Evolutionary conservation across 176 grass and related monocot genomes (phyloP).

Genomic region (Leersia perrieri): DNA sequence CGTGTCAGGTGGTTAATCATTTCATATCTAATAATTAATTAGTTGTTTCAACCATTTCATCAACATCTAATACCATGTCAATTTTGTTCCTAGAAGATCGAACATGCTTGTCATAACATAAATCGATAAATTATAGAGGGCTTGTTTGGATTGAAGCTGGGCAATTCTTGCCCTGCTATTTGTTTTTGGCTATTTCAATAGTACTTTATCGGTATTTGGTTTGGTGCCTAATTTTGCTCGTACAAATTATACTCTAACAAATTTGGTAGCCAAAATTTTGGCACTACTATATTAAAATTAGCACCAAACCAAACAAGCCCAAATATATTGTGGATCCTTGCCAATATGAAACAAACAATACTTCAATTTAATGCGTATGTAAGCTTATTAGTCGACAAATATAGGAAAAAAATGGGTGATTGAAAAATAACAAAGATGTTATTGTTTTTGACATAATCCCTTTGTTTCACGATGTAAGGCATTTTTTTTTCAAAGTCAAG

Average conservation of each 20-base stretch:
- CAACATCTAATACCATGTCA: not conserved
- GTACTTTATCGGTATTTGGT: too few relatives aligned
- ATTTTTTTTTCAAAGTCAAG: too few relatives aligned
- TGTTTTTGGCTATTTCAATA: too few relatives aligned
- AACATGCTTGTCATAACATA: not conserved
- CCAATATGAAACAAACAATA: not conserved
- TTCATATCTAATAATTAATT: not conserved
- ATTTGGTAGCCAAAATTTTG: too few relatives aligned
- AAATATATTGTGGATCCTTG: not conserved
- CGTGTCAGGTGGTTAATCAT: not conserved
- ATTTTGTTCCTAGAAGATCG: not conserved
- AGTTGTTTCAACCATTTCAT: not conserved
- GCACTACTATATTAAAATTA: too few relatives aligned
- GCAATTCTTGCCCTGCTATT: too few relatives aligned
- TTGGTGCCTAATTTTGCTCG: too few relatives aligned
- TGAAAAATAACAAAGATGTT: not conserved
- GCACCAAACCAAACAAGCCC: too few relatives aligned
- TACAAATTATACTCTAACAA: too few relatives aligned
- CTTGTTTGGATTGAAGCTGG: too few relatives aligned
- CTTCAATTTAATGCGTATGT: not conserved
- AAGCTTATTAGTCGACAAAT: not conserved
- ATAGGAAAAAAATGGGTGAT: too few relatives aligned
- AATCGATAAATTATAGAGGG: not conserved
- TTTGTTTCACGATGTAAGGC: too few relatives aligned
- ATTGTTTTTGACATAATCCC: not conserved